These are phyloP conservation scores for Biancaea sappan DNA, from an alignment of 306 rosid species.

Conservation along the genomic window DNA sequence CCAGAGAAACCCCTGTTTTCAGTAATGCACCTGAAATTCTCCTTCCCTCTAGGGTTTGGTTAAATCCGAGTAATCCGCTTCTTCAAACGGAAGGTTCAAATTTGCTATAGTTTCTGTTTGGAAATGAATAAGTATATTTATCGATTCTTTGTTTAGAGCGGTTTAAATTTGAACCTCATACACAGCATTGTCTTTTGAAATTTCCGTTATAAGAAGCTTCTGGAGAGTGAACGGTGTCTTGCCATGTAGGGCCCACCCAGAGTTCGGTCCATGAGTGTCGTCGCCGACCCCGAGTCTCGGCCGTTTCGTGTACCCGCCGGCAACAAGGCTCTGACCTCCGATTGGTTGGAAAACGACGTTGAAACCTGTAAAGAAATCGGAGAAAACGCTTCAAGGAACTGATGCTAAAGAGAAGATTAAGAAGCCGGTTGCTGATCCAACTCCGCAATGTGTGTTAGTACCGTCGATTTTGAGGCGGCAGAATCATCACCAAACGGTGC, in stretches of 20 bases:
- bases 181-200: constrained; percentile 32
- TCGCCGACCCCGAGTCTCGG: constrained; percentile 50
- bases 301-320: constrained; percentile 64
- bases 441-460: constrained; percentile 35
- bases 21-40: constrained; percentile 28
- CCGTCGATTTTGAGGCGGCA: constrained; percentile 42
- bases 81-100: neutral
- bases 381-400: constrained; percentile 50
- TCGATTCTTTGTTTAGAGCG: neutral
- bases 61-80: constrained; percentile 15
- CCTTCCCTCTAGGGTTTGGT: constrained; percentile 43
- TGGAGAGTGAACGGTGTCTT: constrained; percentile 24
- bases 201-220: constrained; percentile 20
- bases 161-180: constrained; percentile 30
- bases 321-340: constrained; percentile 47
- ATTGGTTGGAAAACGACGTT: constrained; percentile 40
- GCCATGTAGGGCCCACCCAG: constrained; percentile 79
- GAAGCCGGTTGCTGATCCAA: constrained; percentile 27
- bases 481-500: constrained; percentile 44
- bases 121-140: too few relatives aligned
- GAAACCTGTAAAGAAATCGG: constrained; percentile 54
- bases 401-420: constrained; percentile 49
- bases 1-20: neutral
- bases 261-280: constrained; percentile 62
- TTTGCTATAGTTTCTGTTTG: neutral